These are phyloP conservation scores for Termitomyces sp. DNA, from an alignment of 768 basidiomycete genomes.

Conservation along the genomic window DNA sequence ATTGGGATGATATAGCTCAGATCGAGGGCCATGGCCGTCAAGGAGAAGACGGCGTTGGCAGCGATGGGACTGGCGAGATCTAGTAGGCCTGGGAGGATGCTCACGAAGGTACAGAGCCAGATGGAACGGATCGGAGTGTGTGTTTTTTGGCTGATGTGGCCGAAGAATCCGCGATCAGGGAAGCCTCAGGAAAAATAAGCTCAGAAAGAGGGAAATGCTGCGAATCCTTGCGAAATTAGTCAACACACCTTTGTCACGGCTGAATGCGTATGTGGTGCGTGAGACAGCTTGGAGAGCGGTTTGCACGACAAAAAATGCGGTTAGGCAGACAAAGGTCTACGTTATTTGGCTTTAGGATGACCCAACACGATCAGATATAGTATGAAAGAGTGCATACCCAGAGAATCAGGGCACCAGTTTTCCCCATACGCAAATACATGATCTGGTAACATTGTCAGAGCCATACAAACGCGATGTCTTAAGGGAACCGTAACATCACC, in stretches of 20 bases:
- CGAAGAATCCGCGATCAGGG: slow-evolving; percentile 76
- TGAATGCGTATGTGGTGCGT: slow-evolving; percentile 80
- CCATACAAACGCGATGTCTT: background rate
- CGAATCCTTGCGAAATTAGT: background rate
- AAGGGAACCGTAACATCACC: slow-evolving; percentile 21
- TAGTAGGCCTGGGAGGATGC: slow-evolving; percentile 66
- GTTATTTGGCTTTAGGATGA: background rate
- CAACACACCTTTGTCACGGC: slow-evolving; percentile 60
- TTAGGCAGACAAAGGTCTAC: slow-evolving; percentile 70
- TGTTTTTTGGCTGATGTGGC: slow-evolving; percentile 54
- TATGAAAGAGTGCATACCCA: slow-evolving; percentile 44
- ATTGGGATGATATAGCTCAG: slow-evolving; percentile 82
- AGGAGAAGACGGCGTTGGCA: slow-evolving; percentile 75
- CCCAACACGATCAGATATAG: background rate
- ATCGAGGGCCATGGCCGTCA: slow-evolving; percentile 76
- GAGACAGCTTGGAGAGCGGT: slow-evolving; percentile 79
- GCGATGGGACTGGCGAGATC: slow-evolving; percentile 74
- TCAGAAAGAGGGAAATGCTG: background rate
- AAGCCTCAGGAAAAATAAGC: slow-evolving; percentile 35
- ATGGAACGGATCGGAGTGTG: slow-evolving; percentile 75
- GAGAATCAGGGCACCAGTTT: slow-evolving; percentile 65
- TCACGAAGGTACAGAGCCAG: slow-evolving; percentile 62
- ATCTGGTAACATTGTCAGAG: slow-evolving; percentile 38
- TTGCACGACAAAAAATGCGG: slow-evolving; percentile 84
- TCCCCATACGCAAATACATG: slow-evolving; percentile 72